These are phyloP conservation scores for Neocatenulostroma microsporum DNA, from an alignment of 2,329 filamentous ascomycete genomes.

Conservation along the genomic window DNA sequence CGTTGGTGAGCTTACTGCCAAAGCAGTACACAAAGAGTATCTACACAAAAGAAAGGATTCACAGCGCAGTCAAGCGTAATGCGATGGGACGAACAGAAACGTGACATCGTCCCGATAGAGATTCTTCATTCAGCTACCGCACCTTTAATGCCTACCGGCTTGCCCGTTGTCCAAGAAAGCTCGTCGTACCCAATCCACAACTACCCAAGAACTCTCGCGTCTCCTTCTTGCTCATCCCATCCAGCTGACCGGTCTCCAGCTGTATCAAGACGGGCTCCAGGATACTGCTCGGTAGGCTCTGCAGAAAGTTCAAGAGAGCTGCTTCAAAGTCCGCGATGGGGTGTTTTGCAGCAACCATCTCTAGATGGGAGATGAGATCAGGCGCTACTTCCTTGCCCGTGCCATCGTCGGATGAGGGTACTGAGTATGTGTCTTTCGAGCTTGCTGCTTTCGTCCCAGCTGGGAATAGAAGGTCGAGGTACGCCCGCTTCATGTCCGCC, in stretches of 20 bases:
- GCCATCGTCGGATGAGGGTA: conserved; percentile 1
- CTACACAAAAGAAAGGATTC: too few species aligned
- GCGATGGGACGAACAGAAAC: too few species aligned
- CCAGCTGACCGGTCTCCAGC: conserved; percentile 42
- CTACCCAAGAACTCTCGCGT: conserved; percentile 30
- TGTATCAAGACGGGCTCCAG: conserved; percentile 45
- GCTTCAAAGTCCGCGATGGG: conserved; percentile 34
- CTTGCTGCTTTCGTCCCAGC: conserved; percentile 4
- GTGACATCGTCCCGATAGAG: too few species aligned
- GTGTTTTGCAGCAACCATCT: conserved; percentile 21
- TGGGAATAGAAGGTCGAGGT: conserved; percentile 24
- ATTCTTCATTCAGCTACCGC: too few species aligned
- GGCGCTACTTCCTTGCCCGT: neutral
- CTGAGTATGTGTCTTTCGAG: neutral
- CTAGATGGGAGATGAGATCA: conserved; percentile 17
- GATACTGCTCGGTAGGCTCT: conserved; percentile 36
- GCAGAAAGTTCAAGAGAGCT: conserved; percentile 35
- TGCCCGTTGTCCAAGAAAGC: neutral
- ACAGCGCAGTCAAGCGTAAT: too few species aligned
- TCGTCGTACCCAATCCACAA: conserved; percentile 15
- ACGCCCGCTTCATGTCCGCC: conserved; percentile 29
- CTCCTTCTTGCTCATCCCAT: conserved; percentile 32
- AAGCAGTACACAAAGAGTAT: too few species aligned
- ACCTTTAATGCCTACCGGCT: too few species aligned
- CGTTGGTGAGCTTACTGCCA: too few species aligned